Percentiles rank a stretch among this genome's conserved stretches.
Evolutionary conservation across 2,329 filamentous ascomycete genomes (phyloP).

Genomic region (Paraphoma chrysanthemicola): DNA sequence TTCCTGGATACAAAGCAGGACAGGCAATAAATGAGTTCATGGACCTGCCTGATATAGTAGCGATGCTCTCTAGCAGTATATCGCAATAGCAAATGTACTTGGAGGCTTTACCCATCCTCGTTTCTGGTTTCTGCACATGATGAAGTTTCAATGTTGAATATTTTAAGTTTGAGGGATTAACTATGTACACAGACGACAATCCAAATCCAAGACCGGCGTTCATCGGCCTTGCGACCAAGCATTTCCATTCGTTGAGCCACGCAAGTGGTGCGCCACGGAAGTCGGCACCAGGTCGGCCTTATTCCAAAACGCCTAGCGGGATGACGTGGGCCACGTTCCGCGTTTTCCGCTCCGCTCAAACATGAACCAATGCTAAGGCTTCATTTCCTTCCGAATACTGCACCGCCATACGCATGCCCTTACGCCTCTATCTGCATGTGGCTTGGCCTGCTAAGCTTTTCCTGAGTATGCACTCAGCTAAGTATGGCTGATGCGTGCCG

Average conservation of each 20-base stretch:
- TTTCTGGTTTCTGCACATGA: too few relatives aligned
- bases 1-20: too few relatives aligned
- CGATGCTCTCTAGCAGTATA: too few relatives aligned
- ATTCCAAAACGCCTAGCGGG: background rate
- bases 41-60: too few relatives aligned
- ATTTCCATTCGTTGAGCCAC: background rate
- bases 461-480: conserved; percentile 9
- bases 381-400: background rate
- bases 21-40: too few relatives aligned
- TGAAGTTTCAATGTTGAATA: background rate
- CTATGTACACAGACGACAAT: background rate
- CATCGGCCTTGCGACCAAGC: background rate
- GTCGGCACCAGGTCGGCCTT: conserved; percentile 15
- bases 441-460: conserved; percentile 18
- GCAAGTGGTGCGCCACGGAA: conserved; percentile 15
- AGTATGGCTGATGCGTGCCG: conserved; percentile 19
- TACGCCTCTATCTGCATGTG: conserved; percentile 15
- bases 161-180: background rate
- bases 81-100: too few relatives aligned
- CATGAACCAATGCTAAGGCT: conserved; percentile 6
- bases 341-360: conserved; percentile 16
- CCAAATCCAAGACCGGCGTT: background rate
- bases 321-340: conserved; percentile 17
- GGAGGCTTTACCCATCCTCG: too few relatives aligned
- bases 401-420: conserved; percentile 9